These are phyloP conservation scores for Trichoderma sp. DNA, from an alignment of 2,329 filamentous ascomycete species.

Conservation along the genomic window DNA sequence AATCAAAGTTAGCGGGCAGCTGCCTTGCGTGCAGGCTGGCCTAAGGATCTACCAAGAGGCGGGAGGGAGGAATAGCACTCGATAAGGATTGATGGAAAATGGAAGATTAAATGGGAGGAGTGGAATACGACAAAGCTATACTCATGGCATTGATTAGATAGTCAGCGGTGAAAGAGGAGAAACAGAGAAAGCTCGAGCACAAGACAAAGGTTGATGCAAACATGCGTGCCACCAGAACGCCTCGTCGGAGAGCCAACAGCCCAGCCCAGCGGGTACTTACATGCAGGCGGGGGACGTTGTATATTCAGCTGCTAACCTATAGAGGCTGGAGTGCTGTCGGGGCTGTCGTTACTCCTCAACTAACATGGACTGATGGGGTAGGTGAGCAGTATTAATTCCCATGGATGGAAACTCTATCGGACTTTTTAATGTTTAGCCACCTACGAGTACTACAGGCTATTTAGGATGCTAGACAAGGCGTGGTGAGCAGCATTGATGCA, in stretches of 20 bases:
- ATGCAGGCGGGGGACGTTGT: conserved; percentile 1
- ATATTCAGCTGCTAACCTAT: neutral
- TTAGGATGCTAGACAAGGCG: neutral
- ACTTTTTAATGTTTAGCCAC: neutral
- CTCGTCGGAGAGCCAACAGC: neutral
- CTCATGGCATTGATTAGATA: neutral
- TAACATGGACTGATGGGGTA: neutral
- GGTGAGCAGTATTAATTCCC: neutral
- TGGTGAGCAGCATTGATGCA: neutral
- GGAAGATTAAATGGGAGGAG: neutral
- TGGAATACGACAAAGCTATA: neutral
- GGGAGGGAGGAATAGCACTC: neutral
- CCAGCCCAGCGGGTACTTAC: neutral
- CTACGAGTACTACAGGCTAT: neutral
- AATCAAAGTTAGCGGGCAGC: conserved; percentile 3
- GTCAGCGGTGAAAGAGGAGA: neutral
- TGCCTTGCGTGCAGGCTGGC: conserved; percentile 1
- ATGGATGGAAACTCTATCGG: neutral
- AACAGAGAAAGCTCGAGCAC: neutral
- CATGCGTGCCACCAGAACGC: neutral
- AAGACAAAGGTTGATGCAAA: neutral
- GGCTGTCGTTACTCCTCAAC: neutral
- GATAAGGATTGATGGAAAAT: neutral
- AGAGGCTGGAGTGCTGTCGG: neutral
- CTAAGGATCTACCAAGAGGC: neutral